Percentiles rank a stretch among this genome's conserved stretches.
Conservation (phyloP, 2,329 filamentous ascomycete genomes). For the Biscogniauxia sp. region DNA sequence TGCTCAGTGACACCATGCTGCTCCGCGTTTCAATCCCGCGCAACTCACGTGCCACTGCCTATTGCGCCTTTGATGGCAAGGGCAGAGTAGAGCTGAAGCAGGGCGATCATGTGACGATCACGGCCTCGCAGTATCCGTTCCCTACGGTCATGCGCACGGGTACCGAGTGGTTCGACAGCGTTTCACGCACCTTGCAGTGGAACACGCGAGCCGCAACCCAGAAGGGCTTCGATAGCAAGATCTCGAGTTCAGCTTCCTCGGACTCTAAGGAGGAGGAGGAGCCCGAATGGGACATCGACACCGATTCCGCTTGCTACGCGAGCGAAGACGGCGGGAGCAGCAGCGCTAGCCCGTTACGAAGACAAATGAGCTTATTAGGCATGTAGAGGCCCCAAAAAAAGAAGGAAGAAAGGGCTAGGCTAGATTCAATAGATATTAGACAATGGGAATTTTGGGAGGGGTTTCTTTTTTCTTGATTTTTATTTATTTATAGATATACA, state of each 20-base stretch:
- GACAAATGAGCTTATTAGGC: slow-evolving; percentile 72
- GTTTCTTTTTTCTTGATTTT: too few relatives aligned
- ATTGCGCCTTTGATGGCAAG: slow-evolving; percentile 97
- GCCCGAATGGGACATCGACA: slow-evolving; percentile 90
- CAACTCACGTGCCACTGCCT: slow-evolving; percentile 85
- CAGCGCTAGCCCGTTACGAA: slow-evolving; percentile 64
- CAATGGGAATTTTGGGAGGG: too few relatives aligned
- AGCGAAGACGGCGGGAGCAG: slow-evolving; percentile 68
- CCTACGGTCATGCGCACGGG: slow-evolving; percentile 88
- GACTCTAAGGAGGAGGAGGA: slow-evolving; percentile 49
- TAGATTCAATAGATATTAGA: slow-evolving; percentile 10
- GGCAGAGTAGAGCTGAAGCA: slow-evolving; percentile 89
- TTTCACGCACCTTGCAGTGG: slow-evolving; percentile 89
- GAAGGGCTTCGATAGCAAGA: slow-evolving; percentile 72
- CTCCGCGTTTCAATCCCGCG: slow-evolving; percentile 84
- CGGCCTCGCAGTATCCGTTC: slow-evolving; percentile 94
- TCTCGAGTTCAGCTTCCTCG: slow-evolving; percentile 45
- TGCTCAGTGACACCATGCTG: slow-evolving; percentile 90
- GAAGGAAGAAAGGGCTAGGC: too few relatives aligned
- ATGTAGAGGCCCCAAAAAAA: slow-evolving; percentile 37
- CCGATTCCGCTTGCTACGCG: slow-evolving; percentile 69
- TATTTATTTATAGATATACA: background rate
- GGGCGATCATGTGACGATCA: slow-evolving; percentile 94
- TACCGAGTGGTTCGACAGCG: slow-evolving; percentile 95
- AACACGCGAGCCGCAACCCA: slow-evolving; percentile 90